Conservation (phyloP, 805 yeast species). For the Ogataea nitratoaversa region DNA sequence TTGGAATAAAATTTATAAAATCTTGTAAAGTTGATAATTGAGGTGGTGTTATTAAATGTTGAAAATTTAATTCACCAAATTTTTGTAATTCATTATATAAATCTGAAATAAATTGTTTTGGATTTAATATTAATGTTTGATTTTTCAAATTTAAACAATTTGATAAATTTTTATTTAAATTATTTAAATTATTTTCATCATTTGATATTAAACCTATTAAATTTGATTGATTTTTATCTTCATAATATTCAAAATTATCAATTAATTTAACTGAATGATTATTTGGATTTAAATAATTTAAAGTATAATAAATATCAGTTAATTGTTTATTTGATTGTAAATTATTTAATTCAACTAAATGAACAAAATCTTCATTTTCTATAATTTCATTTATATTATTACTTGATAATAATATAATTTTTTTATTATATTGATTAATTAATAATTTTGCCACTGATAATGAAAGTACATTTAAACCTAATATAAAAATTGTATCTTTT, state of each 20-base stretch:
- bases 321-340: constrained; percentile 1
- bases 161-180: constrained; percentile 1
- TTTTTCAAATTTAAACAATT: constrained; percentile 5
- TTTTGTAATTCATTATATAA: constrained; percentile 8
- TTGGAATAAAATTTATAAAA: constrained; percentile 9
- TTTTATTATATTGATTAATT: constrained; percentile 7
- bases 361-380: constrained; percentile 12
- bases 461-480: constrained; percentile 12
- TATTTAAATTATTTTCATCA: background rate
- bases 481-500: background rate
- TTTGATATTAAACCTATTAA: background rate
- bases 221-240: constrained; percentile 1
- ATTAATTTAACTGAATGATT: constrained; percentile 4
- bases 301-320: constrained; percentile 10
- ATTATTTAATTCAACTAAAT: constrained; percentile 11
- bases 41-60: constrained; percentile 12
- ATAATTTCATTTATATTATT: constrained; percentile 7
- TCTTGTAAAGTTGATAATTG: constrained; percentile 5
- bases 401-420: constrained; percentile 13
- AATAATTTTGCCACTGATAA: constrained; percentile 10
- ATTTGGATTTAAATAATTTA: constrained; percentile 9
- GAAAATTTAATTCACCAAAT: constrained; percentile 1
- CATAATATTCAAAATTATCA: constrained; percentile 11
- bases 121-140: constrained; percentile 4
- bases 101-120: constrained; percentile 1